Conservation (phyloP, 73 alveolate species). For the Paramecium bursaria region DNA sequence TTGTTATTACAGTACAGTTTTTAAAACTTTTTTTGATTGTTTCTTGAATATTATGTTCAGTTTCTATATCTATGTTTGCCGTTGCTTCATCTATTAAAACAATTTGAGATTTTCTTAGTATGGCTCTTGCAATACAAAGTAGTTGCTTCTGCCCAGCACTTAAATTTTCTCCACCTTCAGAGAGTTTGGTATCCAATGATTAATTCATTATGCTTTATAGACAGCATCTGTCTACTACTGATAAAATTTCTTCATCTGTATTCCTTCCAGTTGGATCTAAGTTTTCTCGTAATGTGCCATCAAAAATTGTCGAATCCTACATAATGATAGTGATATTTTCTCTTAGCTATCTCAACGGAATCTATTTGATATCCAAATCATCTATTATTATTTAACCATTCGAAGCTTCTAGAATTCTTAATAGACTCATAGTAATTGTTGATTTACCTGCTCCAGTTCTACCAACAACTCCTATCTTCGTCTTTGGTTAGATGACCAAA, state of each 20-base stretch:
- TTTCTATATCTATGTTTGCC: conserved; percentile 76
- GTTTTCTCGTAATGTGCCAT: conserved; percentile 90
- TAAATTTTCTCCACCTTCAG: conserved; percentile 92
- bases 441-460: conserved; percentile 98
- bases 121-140: conserved; percentile 90
- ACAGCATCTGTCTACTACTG: conserved; percentile 77
- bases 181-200: conserved; percentile 82
- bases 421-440: conserved; percentile 84
- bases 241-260: conserved; percentile 76
- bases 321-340: conserved; percentile 90
- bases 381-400: conserved; percentile 82
- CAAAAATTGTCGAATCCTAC: conserved; percentile 92
- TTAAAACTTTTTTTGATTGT: conserved; percentile 70
- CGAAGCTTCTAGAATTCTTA: conserved; percentile 89
- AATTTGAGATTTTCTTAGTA: conserved; percentile 72
- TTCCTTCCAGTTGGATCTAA: conserved; percentile 85
- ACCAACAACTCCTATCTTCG: conserved; percentile 95
- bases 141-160: conserved; percentile 95
- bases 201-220: conserved; percentile 78
- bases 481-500: conserved; percentile 75
- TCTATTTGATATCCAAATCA: conserved; percentile 81
- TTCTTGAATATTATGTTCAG: conserved; percentile 79
- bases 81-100: conserved; percentile 78
- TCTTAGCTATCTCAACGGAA: conserved; percentile 82
- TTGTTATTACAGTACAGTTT: conserved; percentile 82